Evolutionary conservation across 163 green algal genomes (phyloP).

Genomic region (Scenedesmus sp.): DNA sequence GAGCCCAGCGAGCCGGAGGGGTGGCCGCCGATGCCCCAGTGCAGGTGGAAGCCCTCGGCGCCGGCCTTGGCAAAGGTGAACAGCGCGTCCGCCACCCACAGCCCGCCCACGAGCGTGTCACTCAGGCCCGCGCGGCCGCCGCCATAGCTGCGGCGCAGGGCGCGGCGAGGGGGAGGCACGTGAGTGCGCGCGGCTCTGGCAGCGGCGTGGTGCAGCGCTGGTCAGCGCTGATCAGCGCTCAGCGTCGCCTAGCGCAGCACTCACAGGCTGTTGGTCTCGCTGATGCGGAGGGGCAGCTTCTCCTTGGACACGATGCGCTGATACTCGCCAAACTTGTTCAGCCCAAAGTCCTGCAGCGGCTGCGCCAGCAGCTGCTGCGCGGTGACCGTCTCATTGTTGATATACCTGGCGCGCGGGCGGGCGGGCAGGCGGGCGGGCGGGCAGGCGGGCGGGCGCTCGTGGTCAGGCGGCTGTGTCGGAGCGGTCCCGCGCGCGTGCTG

Average conservation of each 20-base stretch:
- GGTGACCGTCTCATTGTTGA: constrained; percentile 40
- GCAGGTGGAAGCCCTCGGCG: constrained; percentile 36
- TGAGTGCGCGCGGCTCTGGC: no score
- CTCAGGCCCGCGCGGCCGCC: constrained; percentile 17
- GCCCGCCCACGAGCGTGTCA: constrained; percentile 28
- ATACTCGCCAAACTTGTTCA: constrained; percentile 35
- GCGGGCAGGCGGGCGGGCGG: no score
- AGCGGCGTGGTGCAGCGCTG: no score
- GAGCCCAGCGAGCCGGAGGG: constrained; percentile 2
- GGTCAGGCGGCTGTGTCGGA: neutral
- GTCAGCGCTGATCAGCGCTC: no score
- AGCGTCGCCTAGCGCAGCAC: neutral
- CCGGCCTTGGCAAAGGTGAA: constrained; percentile 34
- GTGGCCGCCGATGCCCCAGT: constrained; percentile 35
- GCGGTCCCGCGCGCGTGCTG: neutral
- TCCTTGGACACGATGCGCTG: neutral
- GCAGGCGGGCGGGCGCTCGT: no score
- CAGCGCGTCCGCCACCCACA: constrained; percentile 39
- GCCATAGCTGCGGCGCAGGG: constrained; percentile 22
- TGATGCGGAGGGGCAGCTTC: constrained; percentile 28
- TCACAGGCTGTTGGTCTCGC: constrained; percentile 45
- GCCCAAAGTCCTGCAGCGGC: constrained; percentile 32
- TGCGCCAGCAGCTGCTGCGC: constrained; percentile 21
- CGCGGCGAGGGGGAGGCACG: neutral
- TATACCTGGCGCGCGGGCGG: no score